phyloP scores from a whole-genome alignment of 805 yeast species.

The Starmera quercuum region DNA sequence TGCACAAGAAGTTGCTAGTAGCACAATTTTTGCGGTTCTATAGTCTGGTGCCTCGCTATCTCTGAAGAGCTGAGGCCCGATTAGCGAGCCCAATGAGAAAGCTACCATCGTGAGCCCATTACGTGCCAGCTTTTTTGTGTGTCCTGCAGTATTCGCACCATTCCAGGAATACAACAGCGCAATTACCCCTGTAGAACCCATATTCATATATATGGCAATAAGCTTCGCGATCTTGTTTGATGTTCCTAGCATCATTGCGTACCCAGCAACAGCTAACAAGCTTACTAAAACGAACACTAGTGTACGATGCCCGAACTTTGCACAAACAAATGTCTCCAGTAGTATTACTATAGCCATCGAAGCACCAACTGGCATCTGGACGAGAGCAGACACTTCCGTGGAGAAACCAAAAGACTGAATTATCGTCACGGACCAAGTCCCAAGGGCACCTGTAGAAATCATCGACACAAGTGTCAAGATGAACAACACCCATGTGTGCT shows the following conservation, averaged over 20 bases:
- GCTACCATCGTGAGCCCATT: constrained; percentile 49
- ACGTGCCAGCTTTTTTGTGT: constrained; percentile 47
- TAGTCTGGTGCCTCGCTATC: constrained; percentile 43
- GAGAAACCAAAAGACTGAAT: constrained; percentile 40
- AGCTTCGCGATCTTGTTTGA: constrained; percentile 37
- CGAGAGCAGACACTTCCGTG: constrained; percentile 32
- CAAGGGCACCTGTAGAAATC: constrained; percentile 43
- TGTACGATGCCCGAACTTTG: constrained; percentile 28
- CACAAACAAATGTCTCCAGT: constrained; percentile 28
- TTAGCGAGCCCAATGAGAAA: constrained; percentile 50
- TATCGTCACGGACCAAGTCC: constrained; percentile 26
- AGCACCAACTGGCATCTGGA: constrained; percentile 53
- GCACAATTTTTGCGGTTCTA: constrained; percentile 48
- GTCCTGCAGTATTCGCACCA: constrained; percentile 54
- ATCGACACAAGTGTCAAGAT: constrained; percentile 35
- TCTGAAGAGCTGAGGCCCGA: constrained; percentile 60
- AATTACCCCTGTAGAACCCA: constrained; percentile 51
- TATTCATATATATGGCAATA: constrained; percentile 39
- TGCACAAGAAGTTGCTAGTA: constrained; percentile 42
- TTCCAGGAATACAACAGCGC: constrained; percentile 57
- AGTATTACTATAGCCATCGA: constrained; percentile 35
- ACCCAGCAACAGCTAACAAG: constrained; percentile 42
- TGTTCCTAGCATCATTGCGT: constrained; percentile 34
- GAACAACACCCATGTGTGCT: constrained; percentile 42
- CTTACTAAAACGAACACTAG: constrained; percentile 30